Percentiles rank a stretch among this genome's conserved stretches.
These are phyloP conservation scores for Yarrowia sp. DNA, from an alignment of 805 yeast genomes.

Conservation along the genomic window DNA sequence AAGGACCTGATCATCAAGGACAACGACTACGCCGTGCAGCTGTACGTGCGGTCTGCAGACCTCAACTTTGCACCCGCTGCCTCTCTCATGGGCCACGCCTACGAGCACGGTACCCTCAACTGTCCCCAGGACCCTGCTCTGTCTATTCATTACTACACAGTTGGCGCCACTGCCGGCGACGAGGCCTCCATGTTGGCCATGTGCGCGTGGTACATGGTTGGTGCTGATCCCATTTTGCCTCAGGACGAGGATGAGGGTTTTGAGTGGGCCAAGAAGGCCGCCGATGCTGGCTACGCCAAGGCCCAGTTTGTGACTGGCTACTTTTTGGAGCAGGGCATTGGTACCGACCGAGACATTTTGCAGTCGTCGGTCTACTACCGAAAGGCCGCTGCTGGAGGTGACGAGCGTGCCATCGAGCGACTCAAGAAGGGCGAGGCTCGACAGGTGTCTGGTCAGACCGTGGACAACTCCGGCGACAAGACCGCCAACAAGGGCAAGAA, in stretches of 20 bases:
- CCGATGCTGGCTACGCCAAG: slow-evolving; percentile 72
- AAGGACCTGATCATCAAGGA: slow-evolving; percentile 87
- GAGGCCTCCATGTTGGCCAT: slow-evolving; percentile 88
- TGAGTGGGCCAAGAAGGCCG: slow-evolving; percentile 93
- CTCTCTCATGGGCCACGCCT: slow-evolving; percentile 77
- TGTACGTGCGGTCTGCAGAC: slow-evolving; percentile 87
- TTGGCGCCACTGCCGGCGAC: slow-evolving; percentile 89
- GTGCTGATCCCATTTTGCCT: slow-evolving; percentile 81
- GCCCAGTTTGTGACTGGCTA: slow-evolving; percentile 87
- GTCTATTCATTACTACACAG: slow-evolving; percentile 89
- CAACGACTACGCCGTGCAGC: slow-evolving; percentile 79
- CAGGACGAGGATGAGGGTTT: slow-evolving; percentile 85
- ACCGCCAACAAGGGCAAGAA: slow-evolving; percentile 28
- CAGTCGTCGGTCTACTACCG: slow-evolving; percentile 78
- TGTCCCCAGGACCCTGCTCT: slow-evolving; percentile 80
- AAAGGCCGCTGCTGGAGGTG: slow-evolving; percentile 70
- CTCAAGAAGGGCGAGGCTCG: slow-evolving; percentile 42
- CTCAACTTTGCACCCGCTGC: slow-evolving; percentile 85
- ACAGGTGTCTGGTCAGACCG: slow-evolving; percentile 21
- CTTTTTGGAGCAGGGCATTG: slow-evolving; percentile 86
- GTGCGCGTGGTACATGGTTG: slow-evolving; percentile 97
- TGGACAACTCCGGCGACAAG: slow-evolving; percentile 4
- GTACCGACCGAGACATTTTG: slow-evolving; percentile 65
- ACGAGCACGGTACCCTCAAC: slow-evolving; percentile 74
- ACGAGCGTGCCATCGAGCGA: slow-evolving; percentile 57